A percentile compares a stretch with the other conserved stretches of the same genome.
Conservation (phyloP, 2,329 filamentous ascomycete genomes). For the Cadophora luteo-olivacea region DNA sequence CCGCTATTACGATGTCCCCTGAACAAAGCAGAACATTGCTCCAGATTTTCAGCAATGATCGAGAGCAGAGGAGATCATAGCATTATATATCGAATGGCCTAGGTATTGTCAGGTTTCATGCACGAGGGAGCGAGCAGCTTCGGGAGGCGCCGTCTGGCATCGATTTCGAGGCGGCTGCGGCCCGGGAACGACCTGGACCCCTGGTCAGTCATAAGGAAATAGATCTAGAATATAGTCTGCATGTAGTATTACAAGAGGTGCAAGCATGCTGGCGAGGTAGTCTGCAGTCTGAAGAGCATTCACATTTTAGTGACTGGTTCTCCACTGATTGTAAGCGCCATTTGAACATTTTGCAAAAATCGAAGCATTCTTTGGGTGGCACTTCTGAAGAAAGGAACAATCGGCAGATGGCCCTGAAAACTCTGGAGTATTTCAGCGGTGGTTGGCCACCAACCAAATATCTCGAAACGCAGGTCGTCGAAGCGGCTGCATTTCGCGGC, state of each 20-base stretch:
- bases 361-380: not conserved
- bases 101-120: not conserved
- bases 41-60: too few species aligned
- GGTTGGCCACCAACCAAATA: slow-evolving; percentile 12
- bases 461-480: slow-evolving; percentile 20
- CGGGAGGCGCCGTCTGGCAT: not conserved
- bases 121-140: not conserved
- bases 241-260: not conserved
- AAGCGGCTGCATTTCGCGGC: slow-evolving; percentile 13
- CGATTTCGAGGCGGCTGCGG: not conserved
- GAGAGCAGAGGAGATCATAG: too few species aligned
- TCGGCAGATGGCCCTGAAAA: not conserved
- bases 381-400: not conserved
- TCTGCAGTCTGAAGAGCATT: not conserved
- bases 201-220: not conserved
- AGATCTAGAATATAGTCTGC: not conserved
- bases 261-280: not conserved
- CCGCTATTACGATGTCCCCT: not conserved
- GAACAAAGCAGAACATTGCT: not conserved
- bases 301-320: not conserved
- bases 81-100: not conserved
- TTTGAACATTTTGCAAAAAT: not conserved
- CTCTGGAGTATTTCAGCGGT: not conserved
- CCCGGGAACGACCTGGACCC: too few species aligned
- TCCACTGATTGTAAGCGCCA: not conserved